Evolutionary conservation across 257 asterid genomes (phyloP).

Genomic region (Fraxinus anomala): DNA sequence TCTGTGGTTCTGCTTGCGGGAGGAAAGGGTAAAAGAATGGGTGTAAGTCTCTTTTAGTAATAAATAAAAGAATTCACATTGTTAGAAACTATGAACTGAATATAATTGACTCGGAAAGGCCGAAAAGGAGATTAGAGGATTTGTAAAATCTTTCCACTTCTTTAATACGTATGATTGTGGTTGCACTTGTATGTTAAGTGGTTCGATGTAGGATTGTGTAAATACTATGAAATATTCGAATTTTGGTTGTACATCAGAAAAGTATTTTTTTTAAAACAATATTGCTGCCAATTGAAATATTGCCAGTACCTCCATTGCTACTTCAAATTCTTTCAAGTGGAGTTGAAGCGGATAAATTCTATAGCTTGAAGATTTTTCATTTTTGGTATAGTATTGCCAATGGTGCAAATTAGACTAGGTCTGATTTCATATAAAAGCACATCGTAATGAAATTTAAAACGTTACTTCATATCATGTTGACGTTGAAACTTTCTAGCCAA

Average conservation of each 20-base stretch:
- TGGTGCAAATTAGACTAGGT: background rate
- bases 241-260: background rate
- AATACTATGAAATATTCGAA: background rate
- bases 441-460: background rate
- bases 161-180: background rate
- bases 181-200: background rate
- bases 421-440: background rate
- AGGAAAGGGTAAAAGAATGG: slow-evolving; percentile 98
- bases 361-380: background rate
- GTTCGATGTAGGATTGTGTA: background rate
- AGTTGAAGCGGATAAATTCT: background rate
- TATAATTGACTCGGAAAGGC: background rate
- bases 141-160: background rate
- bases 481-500: background rate
- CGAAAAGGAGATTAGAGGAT: background rate
- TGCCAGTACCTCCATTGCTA: background rate
- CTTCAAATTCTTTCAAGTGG: background rate
- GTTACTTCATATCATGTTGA: background rate
- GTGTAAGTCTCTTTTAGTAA: slow-evolving; percentile 50
- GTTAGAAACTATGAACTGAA: background rate
- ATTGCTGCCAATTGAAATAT: background rate
- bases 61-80: background rate
- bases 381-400: background rate
- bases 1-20: slow-evolving; percentile 97
- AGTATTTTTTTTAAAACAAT: background rate